Evolutionary conservation across 2,329 filamentous ascomycete genomes (phyloP).

Genomic region (Microdochium nivale): DNA sequence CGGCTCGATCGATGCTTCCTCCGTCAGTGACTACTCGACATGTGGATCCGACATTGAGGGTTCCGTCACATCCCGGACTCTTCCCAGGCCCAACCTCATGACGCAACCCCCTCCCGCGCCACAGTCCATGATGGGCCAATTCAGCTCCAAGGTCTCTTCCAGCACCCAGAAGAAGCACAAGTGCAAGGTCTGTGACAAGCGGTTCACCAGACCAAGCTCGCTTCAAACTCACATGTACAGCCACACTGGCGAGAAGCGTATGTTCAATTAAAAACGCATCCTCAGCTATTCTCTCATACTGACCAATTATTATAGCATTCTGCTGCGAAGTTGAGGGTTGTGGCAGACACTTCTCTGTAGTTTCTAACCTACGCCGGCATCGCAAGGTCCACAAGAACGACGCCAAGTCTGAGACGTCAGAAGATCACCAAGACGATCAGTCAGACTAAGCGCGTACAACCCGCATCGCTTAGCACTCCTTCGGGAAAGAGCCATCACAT

Average conservation of each 20-base stretch:
- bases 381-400: conserved; percentile 92
- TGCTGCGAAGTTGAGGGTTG: conserved; percentile 91
- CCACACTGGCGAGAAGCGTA: conserved; percentile 96
- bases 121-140: conserved; percentile 97
- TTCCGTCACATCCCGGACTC: conserved; percentile 68
- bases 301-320: conserved; percentile 55
- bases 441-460: conserved; percentile 35
- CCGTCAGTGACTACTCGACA: conserved; percentile 88
- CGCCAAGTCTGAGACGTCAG: conserved; percentile 51
- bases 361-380: conserved; percentile 89
- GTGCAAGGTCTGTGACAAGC: conserved; percentile 97
- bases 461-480: too few species aligned
- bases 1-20: conserved; percentile 67
- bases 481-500: too few species aligned
- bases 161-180: conserved; percentile 99
- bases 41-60: conserved; percentile 74
- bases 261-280: conserved; percentile 34
- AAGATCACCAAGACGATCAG: conserved; percentile 53
- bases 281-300: neutral
- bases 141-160: conserved; percentile 91
- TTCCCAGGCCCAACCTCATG: conserved; percentile 65
- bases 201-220: conserved; percentile 89
- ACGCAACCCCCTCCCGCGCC: conserved; percentile 70
- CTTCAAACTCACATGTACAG: conserved; percentile 98
- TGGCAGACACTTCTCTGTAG: conserved; percentile 92